phyloP scores from a whole-genome alignment of 2,329 filamentous ascomycete genomes.

The Myriosclerotinia scirpicola region DNA sequence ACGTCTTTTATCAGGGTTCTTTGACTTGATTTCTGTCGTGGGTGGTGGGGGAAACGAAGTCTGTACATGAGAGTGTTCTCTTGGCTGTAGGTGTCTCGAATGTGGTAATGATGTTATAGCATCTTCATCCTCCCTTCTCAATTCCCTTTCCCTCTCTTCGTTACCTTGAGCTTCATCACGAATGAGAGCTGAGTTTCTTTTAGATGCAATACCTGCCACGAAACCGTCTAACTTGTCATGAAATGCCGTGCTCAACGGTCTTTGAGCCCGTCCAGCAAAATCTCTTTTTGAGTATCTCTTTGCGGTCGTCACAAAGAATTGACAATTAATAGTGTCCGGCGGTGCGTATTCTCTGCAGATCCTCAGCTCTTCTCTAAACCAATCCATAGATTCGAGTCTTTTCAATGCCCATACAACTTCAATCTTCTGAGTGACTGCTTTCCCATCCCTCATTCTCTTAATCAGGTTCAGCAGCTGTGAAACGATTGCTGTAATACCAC shows the following conservation, averaged over 20 bases:
- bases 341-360: constrained; percentile 90
- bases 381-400: constrained; percentile 89
- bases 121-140: constrained; percentile 81
- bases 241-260: constrained; percentile 72
- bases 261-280: constrained; percentile 49
- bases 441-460: constrained; percentile 92
- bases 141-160: constrained; percentile 72
- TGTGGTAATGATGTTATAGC: constrained; percentile 78
- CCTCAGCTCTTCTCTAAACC: constrained; percentile 92
- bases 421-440: constrained; percentile 86
- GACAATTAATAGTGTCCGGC: constrained; percentile 83
- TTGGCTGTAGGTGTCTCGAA: constrained; percentile 61
- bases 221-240: constrained; percentile 87
- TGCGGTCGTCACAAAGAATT: constrained; percentile 88
- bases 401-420: constrained; percentile 94
- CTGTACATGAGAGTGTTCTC: constrained; percentile 42
- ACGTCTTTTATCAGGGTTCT: constrained; percentile 50
- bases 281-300: constrained; percentile 46
- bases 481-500: constrained; percentile 89
- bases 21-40: constrained; percentile 46
- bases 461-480: constrained; percentile 91
- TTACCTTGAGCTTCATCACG: constrained; percentile 79
- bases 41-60: constrained; percentile 39
- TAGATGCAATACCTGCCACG: constrained; percentile 81
- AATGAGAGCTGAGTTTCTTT: constrained; percentile 82